Conservation (phyloP, 192 early-diverging fungal genomes). For the Backusella westeae region DNA sequence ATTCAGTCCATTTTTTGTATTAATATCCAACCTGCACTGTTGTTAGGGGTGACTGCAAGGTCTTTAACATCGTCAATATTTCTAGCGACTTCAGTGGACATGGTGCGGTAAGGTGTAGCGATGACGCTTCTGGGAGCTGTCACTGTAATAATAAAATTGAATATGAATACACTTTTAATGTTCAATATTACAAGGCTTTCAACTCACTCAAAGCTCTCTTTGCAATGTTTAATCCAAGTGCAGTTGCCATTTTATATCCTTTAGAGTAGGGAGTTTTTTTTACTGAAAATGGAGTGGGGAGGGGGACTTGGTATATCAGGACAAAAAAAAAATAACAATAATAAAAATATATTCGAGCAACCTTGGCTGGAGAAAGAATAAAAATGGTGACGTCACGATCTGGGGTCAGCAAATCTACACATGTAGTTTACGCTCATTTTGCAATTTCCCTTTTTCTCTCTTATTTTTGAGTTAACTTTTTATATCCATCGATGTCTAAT, state of each 20-base stretch:
- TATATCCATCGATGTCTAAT: too few relatives aligned
- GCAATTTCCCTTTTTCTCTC: too few relatives aligned
- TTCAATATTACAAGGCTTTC: not conserved
- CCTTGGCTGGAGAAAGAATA: not conserved
- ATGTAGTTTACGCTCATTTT: too few relatives aligned
- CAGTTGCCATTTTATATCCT: conserved; percentile 11
- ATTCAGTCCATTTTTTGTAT: not conserved
- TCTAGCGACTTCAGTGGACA: conserved; percentile 33
- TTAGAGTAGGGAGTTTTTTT: conserved; percentile 24
- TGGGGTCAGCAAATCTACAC: not conserved
- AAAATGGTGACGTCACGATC: not conserved
- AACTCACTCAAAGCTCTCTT: conserved; percentile 34
- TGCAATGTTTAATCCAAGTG: conserved; percentile 37
- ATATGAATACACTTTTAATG: not conserved
- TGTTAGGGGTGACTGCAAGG: conserved; percentile 33
- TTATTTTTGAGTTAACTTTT: too few relatives aligned
- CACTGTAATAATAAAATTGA: not conserved
- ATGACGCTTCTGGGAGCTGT: conserved; percentile 15
- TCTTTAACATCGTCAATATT: conserved; percentile 37
- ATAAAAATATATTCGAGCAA: not conserved
- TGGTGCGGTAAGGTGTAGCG: conserved; percentile 19
- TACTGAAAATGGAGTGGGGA: not conserved
- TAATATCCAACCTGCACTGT: conserved; percentile 34
- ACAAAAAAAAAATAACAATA: conserved; percentile 9
- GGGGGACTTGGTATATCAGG: conserved; percentile 5